Base-by-base conservation (phyloP, 2,329 filamentous ascomycete genomes). In the Epicoccum nigrum region DNA sequence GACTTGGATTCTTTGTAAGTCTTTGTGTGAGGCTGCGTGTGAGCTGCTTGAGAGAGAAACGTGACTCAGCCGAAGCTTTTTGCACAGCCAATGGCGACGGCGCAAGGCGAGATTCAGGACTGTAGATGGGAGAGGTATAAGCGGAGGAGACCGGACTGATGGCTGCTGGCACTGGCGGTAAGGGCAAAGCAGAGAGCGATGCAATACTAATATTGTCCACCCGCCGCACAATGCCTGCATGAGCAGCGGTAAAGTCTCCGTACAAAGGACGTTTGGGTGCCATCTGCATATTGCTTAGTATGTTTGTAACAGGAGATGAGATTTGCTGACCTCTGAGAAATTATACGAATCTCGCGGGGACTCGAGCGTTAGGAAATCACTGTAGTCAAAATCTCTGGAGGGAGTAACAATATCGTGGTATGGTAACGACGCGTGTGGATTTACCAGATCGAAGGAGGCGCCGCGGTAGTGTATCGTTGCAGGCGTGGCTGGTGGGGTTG, bases 381-480 rank as follows among this genome's bases (percentile, higher is more conserved):
- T 64, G 8, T 64, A 68, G 16, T 71, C 70, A n/a, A 68, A 45
- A 19, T 73, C 72, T 40, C 62, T 57, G 13, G 69, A 70, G 4
- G 72, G 71, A 15, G 71, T 72, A 19, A 70, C 70, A 40, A 75
- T 69, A 20, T 74, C 61, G 43, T 70, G 69, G 32, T 70, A 52
- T 8, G 65, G 49, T 13, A 75, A 56, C 2, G 72, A 74, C 30
- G 68, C 62, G 59, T 70, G 71, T 3, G 72, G 72, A 38, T 75
- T 75, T 16, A 75, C 65, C 11, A 75, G 47, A 46, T 75, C 71
- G 43, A 75, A 75, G 13, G 72, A 74, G 3, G 71, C 58, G 37
- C 72, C 72, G 19, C 72, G 69, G 49, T 73, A 74, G 49, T 74
- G 71, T 15, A 74, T 60, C 16, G 68, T 67, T 12, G 71, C 71